Evolutionary conservation across 768 basidiomycete species (phyloP).

Genomic region (Boletus huronensis): DNA sequence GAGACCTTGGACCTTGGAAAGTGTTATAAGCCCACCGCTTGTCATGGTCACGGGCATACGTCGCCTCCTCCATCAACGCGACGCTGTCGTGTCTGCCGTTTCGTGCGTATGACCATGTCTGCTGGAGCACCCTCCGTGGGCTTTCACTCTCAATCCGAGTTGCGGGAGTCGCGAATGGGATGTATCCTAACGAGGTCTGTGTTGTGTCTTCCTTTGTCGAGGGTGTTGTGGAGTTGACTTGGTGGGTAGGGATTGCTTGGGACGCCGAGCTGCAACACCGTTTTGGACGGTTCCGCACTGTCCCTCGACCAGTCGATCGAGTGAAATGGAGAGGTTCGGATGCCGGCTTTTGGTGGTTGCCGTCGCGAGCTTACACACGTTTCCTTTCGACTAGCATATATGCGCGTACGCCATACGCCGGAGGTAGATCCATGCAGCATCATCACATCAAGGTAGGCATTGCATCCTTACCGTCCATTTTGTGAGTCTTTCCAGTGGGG

Average conservation of each 20-base stretch:
- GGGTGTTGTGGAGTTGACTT: not conserved
- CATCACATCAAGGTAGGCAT: not conserved
- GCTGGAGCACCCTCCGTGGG: not conserved
- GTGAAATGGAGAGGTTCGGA: slow-evolving; percentile 5
- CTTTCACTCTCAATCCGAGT: not conserved
- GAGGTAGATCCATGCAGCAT: not conserved
- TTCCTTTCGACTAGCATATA: not conserved
- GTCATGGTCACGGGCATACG: not conserved
- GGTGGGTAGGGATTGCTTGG: slow-evolving; percentile 5
- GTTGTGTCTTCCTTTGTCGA: not conserved
- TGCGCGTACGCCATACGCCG: not conserved
- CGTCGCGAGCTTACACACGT: not conserved
- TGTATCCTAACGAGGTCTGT: slow-evolving; percentile 5
- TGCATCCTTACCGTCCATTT: not conserved
- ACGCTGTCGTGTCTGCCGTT: not conserved
- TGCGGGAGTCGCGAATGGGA: not conserved
- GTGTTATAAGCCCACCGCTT: slow-evolving; percentile 4
- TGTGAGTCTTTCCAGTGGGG: not conserved
- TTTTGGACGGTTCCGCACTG: not conserved
- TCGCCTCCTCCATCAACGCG: not conserved
- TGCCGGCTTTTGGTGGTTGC: not conserved
- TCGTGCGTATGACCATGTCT: slow-evolving; percentile 7
- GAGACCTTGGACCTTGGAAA: not conserved
- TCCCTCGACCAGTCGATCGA: not conserved
- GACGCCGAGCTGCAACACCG: not conserved